Evolutionary conservation across 2,329 filamentous ascomycete genomes (phyloP).

Genomic region (Microascus cirrosus): DNA sequence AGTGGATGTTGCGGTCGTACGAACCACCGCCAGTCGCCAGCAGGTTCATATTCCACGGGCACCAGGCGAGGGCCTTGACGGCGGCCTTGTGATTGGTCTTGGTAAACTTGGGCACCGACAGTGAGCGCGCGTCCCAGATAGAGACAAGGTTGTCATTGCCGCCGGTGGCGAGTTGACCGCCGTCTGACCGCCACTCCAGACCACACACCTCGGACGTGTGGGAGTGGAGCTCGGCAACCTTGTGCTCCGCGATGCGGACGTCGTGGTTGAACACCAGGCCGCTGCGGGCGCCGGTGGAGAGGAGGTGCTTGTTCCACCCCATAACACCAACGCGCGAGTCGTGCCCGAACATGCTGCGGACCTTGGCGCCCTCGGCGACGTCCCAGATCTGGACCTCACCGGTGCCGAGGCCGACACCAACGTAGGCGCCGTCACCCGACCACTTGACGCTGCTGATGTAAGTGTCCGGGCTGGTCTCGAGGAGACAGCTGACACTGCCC

Average conservation of each 20-base stretch:
- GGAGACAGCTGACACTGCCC: slow-evolving; percentile 75
- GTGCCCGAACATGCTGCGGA: slow-evolving; percentile 97
- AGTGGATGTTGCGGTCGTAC: slow-evolving; percentile 97
- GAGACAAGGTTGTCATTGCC: slow-evolving; percentile 98
- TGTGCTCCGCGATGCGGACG: slow-evolving; percentile 94
- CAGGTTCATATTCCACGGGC: slow-evolving; percentile 96
- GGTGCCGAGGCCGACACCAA: slow-evolving; percentile 85
- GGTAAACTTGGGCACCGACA: slow-evolving; percentile 93
- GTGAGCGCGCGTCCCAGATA: slow-evolving; percentile 95
- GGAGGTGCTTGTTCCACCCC: slow-evolving; percentile 97
- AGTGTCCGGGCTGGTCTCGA: slow-evolving; percentile 82
- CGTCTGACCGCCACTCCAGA: slow-evolving; percentile 94
- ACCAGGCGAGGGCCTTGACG: slow-evolving; percentile 97
- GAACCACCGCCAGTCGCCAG: slow-evolving; percentile 93
- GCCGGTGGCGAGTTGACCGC: slow-evolving; percentile 90
- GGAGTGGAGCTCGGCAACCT: slow-evolving; percentile 90
- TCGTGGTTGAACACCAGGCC: slow-evolving; percentile 98
- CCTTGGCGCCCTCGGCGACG: slow-evolving; percentile 85
- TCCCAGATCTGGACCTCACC: slow-evolving; percentile 99
- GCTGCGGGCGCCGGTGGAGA: slow-evolving; percentile 89
- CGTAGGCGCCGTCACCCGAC: slow-evolving; percentile 94
- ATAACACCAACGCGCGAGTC: slow-evolving; percentile 95
- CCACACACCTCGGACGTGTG: slow-evolving; percentile 98
- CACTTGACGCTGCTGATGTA: slow-evolving; percentile 98
- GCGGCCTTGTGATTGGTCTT: slow-evolving; percentile 99